These are phyloP conservation scores for Colletotrichum filicis DNA, from an alignment of 2,329 filamentous ascomycete species.

Conservation along the genomic window DNA sequence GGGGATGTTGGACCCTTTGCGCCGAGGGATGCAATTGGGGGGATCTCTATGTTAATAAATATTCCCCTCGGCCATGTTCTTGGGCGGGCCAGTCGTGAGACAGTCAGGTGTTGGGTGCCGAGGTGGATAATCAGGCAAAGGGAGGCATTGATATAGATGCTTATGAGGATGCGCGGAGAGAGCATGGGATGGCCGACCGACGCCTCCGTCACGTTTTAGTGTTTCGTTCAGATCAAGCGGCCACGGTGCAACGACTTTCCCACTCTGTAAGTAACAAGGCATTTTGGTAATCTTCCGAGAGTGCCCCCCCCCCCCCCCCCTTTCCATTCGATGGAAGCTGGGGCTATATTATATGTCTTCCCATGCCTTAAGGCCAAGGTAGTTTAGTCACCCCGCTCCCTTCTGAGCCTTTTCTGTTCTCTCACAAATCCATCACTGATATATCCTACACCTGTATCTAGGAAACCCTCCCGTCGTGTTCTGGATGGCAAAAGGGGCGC, in stretches of 20 bases:
- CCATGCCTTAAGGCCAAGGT: background rate
- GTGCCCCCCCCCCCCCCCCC: no score
- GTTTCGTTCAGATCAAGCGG: background rate
- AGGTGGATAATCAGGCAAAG: background rate
- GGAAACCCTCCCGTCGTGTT: no score
- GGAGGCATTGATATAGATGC: background rate
- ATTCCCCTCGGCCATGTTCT: background rate
- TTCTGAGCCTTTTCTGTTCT: background rate
- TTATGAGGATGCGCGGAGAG: background rate
- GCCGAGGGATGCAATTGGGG: background rate
- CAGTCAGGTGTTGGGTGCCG: background rate
- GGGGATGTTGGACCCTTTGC: background rate
- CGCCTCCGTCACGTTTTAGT: background rate
- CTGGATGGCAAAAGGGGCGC: background rate
- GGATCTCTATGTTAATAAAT: background rate
- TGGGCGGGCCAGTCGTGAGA: background rate
- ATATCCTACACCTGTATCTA: no score
- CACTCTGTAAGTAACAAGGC: background rate
- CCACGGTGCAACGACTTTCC: background rate
- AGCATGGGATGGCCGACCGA: background rate
- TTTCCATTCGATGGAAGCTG: background rate
- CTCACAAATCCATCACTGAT: background rate
- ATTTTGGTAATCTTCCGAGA: background rate
- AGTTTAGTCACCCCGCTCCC: background rate
- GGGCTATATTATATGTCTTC: background rate